A percentile compares a stretch with the other conserved stretches of the same genome.
phyloP scores from a whole-genome alignment of 768 basidiomycete species.

The Paxillus ammoniavirescens region DNA sequence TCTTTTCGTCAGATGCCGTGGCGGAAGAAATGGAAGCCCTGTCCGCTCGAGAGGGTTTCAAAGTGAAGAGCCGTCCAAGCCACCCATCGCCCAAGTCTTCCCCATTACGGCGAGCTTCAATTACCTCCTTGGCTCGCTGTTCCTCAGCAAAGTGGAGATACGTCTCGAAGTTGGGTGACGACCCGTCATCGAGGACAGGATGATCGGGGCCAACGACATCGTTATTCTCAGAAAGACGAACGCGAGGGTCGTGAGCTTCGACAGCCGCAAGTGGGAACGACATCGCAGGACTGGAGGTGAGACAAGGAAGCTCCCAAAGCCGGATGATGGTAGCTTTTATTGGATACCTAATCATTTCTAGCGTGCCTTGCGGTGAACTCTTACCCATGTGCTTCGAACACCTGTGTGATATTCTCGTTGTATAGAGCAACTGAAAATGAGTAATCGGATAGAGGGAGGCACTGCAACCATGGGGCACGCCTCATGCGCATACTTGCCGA shows the following conservation, averaged over 20 bases:
- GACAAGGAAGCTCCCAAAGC: too few species aligned
- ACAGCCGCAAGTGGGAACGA: conserved; percentile 16
- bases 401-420: too few species aligned
- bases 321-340: too few species aligned
- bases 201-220: conserved; percentile 11
- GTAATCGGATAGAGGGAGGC: too few species aligned
- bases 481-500: too few species aligned
- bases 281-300: conserved; percentile 13
- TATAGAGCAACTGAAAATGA: too few species aligned
- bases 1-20: conserved; percentile 32
- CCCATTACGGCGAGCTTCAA: conserved; percentile 11
- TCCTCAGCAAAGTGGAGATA: conserved; percentile 29
- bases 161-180: conserved; percentile 29
- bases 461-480: too few species aligned
- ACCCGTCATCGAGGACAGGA: conserved; percentile 18
- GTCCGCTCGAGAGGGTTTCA: conserved; percentile 21
- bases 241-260: conserved; percentile 18
- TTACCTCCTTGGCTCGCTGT: conserved; percentile 28
- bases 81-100: conserved; percentile 6
- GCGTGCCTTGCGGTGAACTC: too few species aligned
- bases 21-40: conserved; percentile 32
- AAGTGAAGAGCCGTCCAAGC: conserved; percentile 18
- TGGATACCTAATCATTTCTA: too few species aligned
- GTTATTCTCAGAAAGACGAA: conserved; percentile 5
- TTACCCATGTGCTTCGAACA: too few species aligned